A percentile compares a stretch with the other conserved stretches of the same genome.
Conservation (phyloP, 2,329 filamentous ascomycete genomes). For the Aspergillus quadrilineatus region DNA sequence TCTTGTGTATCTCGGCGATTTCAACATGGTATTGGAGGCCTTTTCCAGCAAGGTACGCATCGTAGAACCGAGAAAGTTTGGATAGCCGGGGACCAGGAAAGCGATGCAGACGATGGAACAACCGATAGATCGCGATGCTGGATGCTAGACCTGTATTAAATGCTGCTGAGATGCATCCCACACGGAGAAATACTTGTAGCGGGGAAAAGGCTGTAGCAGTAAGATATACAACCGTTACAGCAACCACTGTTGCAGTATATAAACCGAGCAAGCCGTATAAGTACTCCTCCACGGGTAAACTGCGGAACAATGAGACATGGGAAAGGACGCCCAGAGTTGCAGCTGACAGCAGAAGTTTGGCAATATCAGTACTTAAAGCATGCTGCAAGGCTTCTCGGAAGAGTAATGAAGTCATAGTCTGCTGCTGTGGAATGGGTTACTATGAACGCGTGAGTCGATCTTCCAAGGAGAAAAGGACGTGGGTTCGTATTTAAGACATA, state of each 20-base stretch:
- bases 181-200: neutral
- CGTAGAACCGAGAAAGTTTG: conserved; percentile 23
- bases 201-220: neutral
- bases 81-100: conserved; percentile 28
- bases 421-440: too few relatives aligned
- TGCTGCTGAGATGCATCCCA: neutral
- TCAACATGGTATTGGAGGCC: conserved; percentile 17
- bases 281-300: conserved; percentile 12
- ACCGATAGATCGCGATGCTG: conserved; percentile 29
- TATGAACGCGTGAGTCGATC: too few relatives aligned
- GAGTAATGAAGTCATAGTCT: neutral
- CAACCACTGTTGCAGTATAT: neutral
- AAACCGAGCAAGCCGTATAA: conserved; percentile 1
- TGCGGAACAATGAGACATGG: conserved; percentile 8
- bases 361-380: neutral
- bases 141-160: conserved; percentile 1
- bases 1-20: conserved; percentile 22
- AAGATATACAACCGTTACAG: neutral
- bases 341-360: neutral
- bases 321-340: neutral
- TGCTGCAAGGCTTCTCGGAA: neutral
- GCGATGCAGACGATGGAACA: conserved; percentile 24
- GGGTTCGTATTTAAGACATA: too few relatives aligned
- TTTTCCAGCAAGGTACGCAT: conserved; percentile 13
- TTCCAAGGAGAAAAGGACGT: too few relatives aligned